phyloP scores from a whole-genome alignment of 208 protist genomes.

The Histomonas meleagridis region DNA sequence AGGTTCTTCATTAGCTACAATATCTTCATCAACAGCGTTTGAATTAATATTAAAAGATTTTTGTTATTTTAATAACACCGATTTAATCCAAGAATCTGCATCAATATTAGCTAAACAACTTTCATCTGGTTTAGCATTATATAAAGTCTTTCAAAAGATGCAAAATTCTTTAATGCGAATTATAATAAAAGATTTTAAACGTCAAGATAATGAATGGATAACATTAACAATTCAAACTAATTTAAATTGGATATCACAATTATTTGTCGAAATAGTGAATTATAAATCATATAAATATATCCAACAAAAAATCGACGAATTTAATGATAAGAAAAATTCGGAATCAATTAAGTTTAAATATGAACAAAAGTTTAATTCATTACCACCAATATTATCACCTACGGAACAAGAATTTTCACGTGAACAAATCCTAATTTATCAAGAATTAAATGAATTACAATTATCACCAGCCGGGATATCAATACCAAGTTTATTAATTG shows the following conservation, averaged over 20 bases:
- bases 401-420: background rate
- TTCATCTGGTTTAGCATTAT: background rate
- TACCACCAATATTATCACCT: background rate
- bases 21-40: background rate
- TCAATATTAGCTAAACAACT: background rate
- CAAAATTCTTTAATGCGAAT: background rate
- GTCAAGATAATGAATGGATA: background rate
- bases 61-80: background rate
- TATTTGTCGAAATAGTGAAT: background rate
- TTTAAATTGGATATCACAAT: background rate
- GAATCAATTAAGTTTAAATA: too few relatives aligned
- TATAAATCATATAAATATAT: background rate
- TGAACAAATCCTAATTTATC: background rate
- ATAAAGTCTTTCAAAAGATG: background rate
- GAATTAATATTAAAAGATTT: constrained; percentile 16
- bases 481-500: background rate
- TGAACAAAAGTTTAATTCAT: too few relatives aligned
- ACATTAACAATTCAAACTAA: background rate
- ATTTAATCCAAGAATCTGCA: background rate
- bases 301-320: background rate
- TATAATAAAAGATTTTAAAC: background rate
- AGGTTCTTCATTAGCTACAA: background rate
- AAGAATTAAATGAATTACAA: background rate
- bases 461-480: background rate
- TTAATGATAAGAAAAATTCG: background rate